Percentiles rank a stretch among this genome's conserved stretches.
These are phyloP conservation scores for Penicillium bialowiezense DNA, from an alignment of 495 filamentous ascomycete species.

Conservation along the genomic window DNA sequence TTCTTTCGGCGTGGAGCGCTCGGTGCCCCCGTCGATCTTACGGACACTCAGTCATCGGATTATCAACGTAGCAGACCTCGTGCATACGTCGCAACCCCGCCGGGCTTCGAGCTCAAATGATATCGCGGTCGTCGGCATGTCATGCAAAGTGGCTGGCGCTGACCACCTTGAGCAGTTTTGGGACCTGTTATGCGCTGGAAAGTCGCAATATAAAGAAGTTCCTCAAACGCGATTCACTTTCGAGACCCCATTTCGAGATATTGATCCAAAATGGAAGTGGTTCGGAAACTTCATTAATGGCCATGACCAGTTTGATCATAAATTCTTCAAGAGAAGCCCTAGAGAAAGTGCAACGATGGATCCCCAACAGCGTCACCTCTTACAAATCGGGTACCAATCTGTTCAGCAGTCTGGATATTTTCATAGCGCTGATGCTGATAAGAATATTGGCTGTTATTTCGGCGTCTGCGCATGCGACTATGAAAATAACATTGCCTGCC, in stretches of 20 bases:
- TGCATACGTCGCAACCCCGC: background rate
- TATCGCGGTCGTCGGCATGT: conserved; percentile 54
- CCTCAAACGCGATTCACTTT: conserved; percentile 34
- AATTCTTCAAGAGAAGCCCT: conserved; percentile 49
- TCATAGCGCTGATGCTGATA: background rate
- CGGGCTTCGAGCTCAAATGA: background rate
- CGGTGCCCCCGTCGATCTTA: too few relatives aligned
- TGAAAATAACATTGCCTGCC: conserved; percentile 35
- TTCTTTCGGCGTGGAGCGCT: too few relatives aligned
- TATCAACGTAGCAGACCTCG: background rate
- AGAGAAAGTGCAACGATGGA: conserved; percentile 48
- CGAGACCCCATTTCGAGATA: conserved; percentile 29
- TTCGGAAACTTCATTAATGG: conserved; percentile 48
- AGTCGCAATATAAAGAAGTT: conserved; percentile 43
- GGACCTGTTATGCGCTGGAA: conserved; percentile 34
- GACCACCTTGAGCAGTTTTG: conserved; percentile 46
- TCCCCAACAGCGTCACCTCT: conserved; percentile 49
- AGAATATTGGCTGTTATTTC: conserved; percentile 36
- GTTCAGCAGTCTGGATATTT: conserved; percentile 47
- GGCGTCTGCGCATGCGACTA: conserved; percentile 35
- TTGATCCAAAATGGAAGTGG: conserved; percentile 22
- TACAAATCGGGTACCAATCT: conserved; percentile 50
- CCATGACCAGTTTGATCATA: conserved; percentile 48
- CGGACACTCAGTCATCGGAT: too few relatives aligned
- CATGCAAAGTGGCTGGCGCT: conserved; percentile 47